Evolutionary conservation across 2,329 filamentous ascomycete genomes (phyloP), one percentile per base, ranked within the genome.

Genomic region (Cytospora leucostoma): DNA sequence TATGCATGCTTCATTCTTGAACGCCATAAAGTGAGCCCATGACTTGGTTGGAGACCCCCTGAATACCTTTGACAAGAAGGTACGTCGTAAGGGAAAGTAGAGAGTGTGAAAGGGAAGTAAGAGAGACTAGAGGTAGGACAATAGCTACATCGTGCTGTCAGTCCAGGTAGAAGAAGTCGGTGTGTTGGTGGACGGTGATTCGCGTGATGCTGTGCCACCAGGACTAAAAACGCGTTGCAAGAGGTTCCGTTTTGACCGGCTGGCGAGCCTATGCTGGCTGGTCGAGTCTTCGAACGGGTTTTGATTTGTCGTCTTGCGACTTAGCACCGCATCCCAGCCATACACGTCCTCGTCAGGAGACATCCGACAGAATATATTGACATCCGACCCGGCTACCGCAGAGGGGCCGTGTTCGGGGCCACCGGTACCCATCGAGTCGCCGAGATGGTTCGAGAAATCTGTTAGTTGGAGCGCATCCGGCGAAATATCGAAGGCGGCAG

Each of bases 381-480:
- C 13, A 33, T 67, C 67, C 17, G 51, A 34, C 12, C 55, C 64
- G n/a, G 68, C 7, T 10, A 64, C 65, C 55, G 67, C 64, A 63
- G 53, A 62, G 21, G 64, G 64, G 57, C 55, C 21, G 11, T 50
- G 55, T 40, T 69, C 66, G 17, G 52, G 56, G 7, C 60, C 50
- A 19, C 61, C 65, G 7, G 49, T 47, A 10, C 61, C 60, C 34
- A 66, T 61, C 12, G 51, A 51, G 8, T 64, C 33, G 8, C 68
- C 67, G 17, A 71, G 66, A 50, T 68, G 68, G 19, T 69, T 69
- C 15, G 71, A 76, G 33, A 77, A 68, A 60, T 78, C 76, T 37
- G 67, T 70, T 17, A 77, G 61, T 8, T 66, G 53, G 19, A 68
- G 67, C 4, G 63, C 59, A 3, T 66, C 63, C 33, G 52, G 59